phyloP scores from a whole-genome alignment of 2,329 filamentous ascomycete species.

The Arthrobotrys megalospora region DNA sequence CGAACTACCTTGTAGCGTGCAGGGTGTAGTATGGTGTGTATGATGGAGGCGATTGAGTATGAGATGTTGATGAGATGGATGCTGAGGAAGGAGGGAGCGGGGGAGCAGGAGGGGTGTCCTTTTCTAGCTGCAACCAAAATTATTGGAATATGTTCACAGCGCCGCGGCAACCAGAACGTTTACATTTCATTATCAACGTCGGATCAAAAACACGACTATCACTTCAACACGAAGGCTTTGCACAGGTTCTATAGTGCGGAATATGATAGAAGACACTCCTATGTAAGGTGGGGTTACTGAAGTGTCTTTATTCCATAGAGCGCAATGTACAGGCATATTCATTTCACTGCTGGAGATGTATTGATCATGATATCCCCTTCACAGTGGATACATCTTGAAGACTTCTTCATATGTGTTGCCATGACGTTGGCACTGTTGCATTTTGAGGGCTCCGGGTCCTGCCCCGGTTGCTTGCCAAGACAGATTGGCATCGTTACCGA shows the following conservation, averaged over 20 bases:
- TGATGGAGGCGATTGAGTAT: slow-evolving; percentile 3
- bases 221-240: not conserved
- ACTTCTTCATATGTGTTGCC: slow-evolving; percentile 26
- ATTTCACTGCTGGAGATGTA: not conserved
- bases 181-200: not conserved
- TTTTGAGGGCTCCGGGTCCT: not conserved
- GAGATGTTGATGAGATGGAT: no score
- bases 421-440: slow-evolving; percentile 38
- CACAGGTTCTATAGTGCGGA: no score
- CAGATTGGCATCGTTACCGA: slow-evolving; percentile 13
- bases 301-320: no score
- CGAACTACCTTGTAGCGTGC: not conserved
- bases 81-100: no score
- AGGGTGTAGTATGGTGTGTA: not conserved
- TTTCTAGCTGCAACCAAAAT: not conserved
- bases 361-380: not conserved
- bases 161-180: slow-evolving; percentile 2
- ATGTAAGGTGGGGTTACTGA: no score
- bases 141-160: not conserved
- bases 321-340: no score
- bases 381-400: not conserved
- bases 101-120: not conserved
- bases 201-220: not conserved
- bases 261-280: no score
- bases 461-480: slow-evolving; percentile 15